Conservation (phyloP, 305 asterid genomes). For the Plantago coronopus region DNA sequence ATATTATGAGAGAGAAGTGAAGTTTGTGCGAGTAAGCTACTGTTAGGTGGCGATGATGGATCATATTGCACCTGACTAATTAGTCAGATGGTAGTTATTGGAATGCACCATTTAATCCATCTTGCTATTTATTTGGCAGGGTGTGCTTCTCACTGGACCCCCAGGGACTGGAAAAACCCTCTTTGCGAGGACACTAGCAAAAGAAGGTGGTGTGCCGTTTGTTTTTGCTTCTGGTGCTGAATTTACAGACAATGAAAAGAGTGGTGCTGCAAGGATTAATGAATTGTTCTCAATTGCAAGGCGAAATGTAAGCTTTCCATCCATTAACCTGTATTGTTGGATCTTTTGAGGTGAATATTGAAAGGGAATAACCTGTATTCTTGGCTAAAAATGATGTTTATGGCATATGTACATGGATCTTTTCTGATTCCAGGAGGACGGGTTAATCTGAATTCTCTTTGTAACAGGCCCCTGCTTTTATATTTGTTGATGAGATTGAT, state of each 20-base stretch:
- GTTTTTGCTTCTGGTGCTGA: conserved; percentile 99
- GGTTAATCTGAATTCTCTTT: conserved; percentile 20
- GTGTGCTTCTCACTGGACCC: conserved; percentile 97
- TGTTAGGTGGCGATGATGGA: conserved; percentile 18
- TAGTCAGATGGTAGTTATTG: conserved; percentile 11
- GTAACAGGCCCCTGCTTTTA: conserved; percentile 93
- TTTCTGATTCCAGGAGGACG: conserved; percentile 18
- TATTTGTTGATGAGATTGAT: conserved; percentile 98
- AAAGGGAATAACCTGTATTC: conserved; percentile 12
- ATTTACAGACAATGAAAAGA: conserved; percentile 91
- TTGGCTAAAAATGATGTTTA: conserved; percentile 13
- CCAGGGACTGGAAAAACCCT: conserved; percentile 99
- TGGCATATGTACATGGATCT: conserved; percentile 5
- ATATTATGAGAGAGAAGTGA: conserved; percentile 83
- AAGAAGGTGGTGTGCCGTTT: conserved; percentile 95
- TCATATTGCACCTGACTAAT: conserved; percentile 17
- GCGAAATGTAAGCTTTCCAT: conserved; percentile 71
- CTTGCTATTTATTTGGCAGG: conserved; percentile 45
- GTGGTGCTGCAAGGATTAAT: conserved; percentile 91
- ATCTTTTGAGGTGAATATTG: conserved; percentile 20
- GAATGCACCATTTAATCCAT: conserved; percentile 11
- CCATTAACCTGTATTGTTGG: conserved; percentile 19
- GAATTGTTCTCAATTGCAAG: conserved; percentile 82
- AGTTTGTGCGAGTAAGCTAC: conserved; percentile 85
- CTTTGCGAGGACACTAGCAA: conserved; percentile 90